Conservation (phyloP, 2,329 filamentous ascomycete species). For the Onygena corvina region DNA sequence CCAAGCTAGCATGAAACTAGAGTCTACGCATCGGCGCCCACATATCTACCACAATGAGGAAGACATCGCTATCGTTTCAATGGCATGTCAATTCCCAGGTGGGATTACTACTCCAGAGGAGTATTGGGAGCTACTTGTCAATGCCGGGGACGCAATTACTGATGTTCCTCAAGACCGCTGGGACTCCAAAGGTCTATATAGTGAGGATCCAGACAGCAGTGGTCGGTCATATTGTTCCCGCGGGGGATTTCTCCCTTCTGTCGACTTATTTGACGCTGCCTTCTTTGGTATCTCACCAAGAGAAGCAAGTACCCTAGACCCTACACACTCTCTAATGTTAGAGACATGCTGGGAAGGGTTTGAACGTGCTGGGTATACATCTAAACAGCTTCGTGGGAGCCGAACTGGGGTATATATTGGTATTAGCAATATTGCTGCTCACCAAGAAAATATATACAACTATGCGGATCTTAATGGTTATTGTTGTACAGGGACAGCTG, state of each 20-base stretch:
- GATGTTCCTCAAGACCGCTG: slow-evolving; percentile 13
- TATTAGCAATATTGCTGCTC: neutral
- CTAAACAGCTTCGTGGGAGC: neutral
- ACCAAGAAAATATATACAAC: slow-evolving; percentile 8
- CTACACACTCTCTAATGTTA: slow-evolving; percentile 64
- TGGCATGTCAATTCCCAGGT: slow-evolving; percentile 16
- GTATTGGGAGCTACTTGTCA: slow-evolving; percentile 15
- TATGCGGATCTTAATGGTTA: slow-evolving; percentile 11
- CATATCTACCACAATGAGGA: too few species aligned
- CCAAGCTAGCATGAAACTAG: too few species aligned
- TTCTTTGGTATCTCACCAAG: slow-evolving; percentile 17
- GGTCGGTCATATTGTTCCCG: too few species aligned
- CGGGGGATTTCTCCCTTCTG: slow-evolving; percentile 16
- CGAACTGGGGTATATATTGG: slow-evolving; percentile 14
- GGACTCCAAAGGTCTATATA: slow-evolving; percentile 10
- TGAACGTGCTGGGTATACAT: slow-evolving; percentile 55
- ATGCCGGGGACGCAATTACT: slow-evolving; percentile 10
- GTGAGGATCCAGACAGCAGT: too few species aligned
- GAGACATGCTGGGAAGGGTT: slow-evolving; percentile 70
- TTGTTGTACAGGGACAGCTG: slow-evolving; percentile 16
- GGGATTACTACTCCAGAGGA: slow-evolving; percentile 11
- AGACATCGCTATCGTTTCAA: neutral
- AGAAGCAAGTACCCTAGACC: slow-evolving; percentile 45
- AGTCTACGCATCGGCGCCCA: too few species aligned
- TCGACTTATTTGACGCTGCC: slow-evolving; percentile 21